A percentile compares a stretch with the other conserved stretches of the same genome.
Evolutionary conservation across 441 rosid genomes (phyloP).

Genomic region (Eruca vesicaria): DNA sequence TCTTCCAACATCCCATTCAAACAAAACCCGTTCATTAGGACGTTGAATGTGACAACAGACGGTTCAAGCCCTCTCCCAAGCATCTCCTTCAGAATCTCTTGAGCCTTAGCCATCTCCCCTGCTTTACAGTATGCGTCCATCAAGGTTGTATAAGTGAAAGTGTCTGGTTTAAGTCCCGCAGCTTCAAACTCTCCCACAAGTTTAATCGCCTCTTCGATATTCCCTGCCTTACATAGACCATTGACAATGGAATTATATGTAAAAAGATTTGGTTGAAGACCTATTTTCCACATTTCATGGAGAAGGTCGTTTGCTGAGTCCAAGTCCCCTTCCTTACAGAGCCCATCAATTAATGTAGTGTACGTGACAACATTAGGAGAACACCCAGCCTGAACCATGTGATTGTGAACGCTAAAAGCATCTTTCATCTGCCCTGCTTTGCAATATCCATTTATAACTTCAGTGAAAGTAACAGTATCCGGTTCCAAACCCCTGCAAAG

Average conservation of each 20-base stretch:
- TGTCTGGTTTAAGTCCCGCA: slow-evolving; percentile 61
- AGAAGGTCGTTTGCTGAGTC: slow-evolving; percentile 90
- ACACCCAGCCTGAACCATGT: slow-evolving; percentile 67
- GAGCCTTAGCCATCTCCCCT: slow-evolving; percentile 69
- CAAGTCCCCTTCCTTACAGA: slow-evolving; percentile 75
- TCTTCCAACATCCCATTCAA: slow-evolving; percentile 73
- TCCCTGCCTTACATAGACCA: slow-evolving; percentile 84
- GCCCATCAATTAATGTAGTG: slow-evolving; percentile 81
- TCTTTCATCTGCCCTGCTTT: slow-evolving; percentile 65
- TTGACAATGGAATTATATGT: slow-evolving; percentile 76
- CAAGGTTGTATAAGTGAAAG: slow-evolving; percentile 72
- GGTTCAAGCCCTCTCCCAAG: slow-evolving; percentile 70
- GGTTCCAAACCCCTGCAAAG: slow-evolving; percentile 54
- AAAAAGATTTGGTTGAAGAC: slow-evolving; percentile 68
- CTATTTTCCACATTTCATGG: slow-evolving; percentile 71
- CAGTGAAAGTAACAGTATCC: slow-evolving; percentile 71
- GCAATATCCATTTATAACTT: slow-evolving; percentile 85
- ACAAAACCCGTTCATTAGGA: slow-evolving; percentile 89
- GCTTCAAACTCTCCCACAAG: slow-evolving; percentile 74
- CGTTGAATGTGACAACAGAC: slow-evolving; percentile 78
- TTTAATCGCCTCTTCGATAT: slow-evolving; percentile 56
- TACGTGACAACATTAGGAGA: slow-evolving; percentile 81
- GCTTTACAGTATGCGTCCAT: slow-evolving; percentile 83
- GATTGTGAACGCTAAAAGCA: slow-evolving; percentile 78
- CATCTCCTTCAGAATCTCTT: slow-evolving; percentile 67